Base-by-base conservation (phyloP, 345 rosid species). In the Turritis glabra region DNA sequence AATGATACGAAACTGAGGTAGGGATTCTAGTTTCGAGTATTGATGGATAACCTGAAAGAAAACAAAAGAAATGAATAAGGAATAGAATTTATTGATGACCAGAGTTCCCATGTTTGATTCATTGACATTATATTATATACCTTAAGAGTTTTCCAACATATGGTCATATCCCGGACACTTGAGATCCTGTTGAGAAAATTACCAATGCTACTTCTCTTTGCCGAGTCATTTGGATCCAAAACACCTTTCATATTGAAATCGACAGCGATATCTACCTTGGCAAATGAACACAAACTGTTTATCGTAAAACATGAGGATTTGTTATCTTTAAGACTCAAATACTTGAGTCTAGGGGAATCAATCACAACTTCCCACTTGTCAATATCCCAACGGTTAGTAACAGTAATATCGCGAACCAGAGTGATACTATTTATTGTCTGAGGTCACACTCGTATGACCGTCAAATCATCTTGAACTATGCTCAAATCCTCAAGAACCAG, bases 401-500 rank as follows among this genome's bases (percentile, higher is more conserved):
- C 8, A n/a, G 0, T 4, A 23, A 5, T 17, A 65, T 21, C 5
- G 2, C 51, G 19, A 65, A 29, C 57, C 17, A 66, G 59, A 30
- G 1, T 50, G 10, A 66, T 21, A 2, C 47, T 17, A 15, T 1
- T 67, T n/a, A 52, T 5, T 5, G 72, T 52, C 22, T 52, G 53
- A 54, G 73, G 55, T 19, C 17, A 12, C 22, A 69, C 41, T 29
- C 63, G 19, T 3, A 54, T 4, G 23, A 37, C 62, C 26, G 25
- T 53, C 25, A 37, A 13, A 18, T 40, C 48, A 11, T 38, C 63
- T 26, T 40, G 19, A 11, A 55, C 2, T 1, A 55, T 23, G 41
- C 40, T 55, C 29, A 69, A 55, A 69, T 69, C 73, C 41, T 69
- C 63, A 26, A 68, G 63, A 68, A 68, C 40, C 1, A 40, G 62